Percentiles rank a stretch among this genome's conserved stretches.
Conservation (phyloP, 2,329 filamentous ascomycete species). For the Annulohypoxylon truncatum region DNA sequence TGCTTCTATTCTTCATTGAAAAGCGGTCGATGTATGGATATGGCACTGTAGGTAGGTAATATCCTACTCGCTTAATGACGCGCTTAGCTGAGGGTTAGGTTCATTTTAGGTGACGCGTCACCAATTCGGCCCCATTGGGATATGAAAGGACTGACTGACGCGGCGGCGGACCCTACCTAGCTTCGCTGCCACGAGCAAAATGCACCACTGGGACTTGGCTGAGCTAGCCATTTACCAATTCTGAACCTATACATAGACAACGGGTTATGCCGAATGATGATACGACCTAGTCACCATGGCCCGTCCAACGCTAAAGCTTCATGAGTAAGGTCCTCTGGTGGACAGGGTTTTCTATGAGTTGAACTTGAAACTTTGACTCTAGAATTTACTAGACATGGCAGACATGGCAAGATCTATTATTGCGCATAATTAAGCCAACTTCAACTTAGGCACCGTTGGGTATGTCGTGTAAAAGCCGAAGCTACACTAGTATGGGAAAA, state of each 20-base stretch:
- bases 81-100: background rate
- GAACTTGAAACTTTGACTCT: background rate
- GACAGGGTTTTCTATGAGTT: background rate
- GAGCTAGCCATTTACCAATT: background rate
- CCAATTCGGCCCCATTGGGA: slow-evolving; percentile 4
- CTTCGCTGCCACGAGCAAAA: background rate
- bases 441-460: background rate
- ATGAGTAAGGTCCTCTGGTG: background rate
- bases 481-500: background rate
- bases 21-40: background rate
- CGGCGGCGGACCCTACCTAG: slow-evolving; percentile 12
- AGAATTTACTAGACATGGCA: background rate
- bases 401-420: background rate
- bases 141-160: slow-evolving; percentile 14
- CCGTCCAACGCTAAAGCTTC: background rate
- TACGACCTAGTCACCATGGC: background rate
- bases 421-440: background rate
- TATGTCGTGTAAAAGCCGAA: background rate
- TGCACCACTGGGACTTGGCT: background rate
- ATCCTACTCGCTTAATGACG: background rate
- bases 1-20: background rate
- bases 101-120: slow-evolving; percentile 19
- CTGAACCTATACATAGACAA: background rate
- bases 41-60: background rate
- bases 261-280: background rate